Evolutionary conservation across 2,329 filamentous ascomycete species (phyloP).

Genomic region (Colletotrichum spaethianum): DNA sequence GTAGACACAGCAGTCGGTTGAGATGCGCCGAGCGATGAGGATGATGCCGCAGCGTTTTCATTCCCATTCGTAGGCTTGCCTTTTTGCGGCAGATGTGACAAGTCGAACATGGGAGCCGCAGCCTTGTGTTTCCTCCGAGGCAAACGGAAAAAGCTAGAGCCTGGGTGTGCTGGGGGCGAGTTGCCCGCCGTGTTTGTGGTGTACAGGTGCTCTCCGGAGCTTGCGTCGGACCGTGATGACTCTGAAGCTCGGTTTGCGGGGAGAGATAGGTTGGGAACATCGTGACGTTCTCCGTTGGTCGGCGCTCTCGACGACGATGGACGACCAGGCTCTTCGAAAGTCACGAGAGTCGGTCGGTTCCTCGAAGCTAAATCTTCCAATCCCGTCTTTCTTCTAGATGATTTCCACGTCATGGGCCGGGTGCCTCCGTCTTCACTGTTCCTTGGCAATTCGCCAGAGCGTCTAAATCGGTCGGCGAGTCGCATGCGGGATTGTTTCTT

Average conservation of each 20-base stretch:
- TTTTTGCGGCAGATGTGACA: conserved; percentile 87
- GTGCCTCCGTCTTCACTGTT: conserved; percentile 36
- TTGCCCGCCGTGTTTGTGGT: conserved; percentile 74
- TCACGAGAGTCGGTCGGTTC: conserved; percentile 49
- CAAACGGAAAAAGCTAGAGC: conserved; percentile 85
- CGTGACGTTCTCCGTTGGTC: conserved; percentile 27
- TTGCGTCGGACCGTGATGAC: conserved; percentile 91
- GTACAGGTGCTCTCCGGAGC: conserved; percentile 77
- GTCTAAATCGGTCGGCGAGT: conserved; percentile 66
- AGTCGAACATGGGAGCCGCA: conserved; percentile 83
- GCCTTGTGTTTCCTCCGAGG: conserved; percentile 83
- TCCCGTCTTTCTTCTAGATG: conserved; percentile 55
- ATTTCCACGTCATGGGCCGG: conserved; percentile 50
- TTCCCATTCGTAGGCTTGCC: conserved; percentile 58
- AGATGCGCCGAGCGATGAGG: conserved; percentile 58
- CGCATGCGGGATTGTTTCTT: conserved; percentile 71
- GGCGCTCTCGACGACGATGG: conserved; percentile 56
- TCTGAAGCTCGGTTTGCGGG: conserved; percentile 60
- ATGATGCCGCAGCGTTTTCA: conserved; percentile 53
- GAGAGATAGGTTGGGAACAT: conserved; percentile 26
- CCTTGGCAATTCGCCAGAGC: conserved; percentile 65
- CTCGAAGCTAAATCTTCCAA: conserved; percentile 44
- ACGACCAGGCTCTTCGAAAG: conserved; percentile 72
- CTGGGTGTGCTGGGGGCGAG: conserved; percentile 62
- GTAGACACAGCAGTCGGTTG: conserved; percentile 14